Evolutionary conservation across 2,329 filamentous ascomycete species (phyloP).

Genomic region (Hortaea sp.): DNA sequence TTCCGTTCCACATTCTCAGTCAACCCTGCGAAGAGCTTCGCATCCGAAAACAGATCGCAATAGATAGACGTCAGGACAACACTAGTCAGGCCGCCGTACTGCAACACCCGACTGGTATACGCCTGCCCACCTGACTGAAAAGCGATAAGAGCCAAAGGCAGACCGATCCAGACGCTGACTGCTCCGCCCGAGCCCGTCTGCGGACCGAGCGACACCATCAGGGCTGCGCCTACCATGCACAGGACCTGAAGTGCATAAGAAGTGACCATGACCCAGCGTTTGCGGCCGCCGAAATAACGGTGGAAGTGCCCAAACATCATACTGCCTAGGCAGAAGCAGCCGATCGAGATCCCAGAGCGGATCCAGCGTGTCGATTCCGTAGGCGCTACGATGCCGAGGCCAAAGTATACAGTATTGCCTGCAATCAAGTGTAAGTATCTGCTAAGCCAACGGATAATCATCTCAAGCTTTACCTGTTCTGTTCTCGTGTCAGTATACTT

Average conservation of each 20-base stretch:
- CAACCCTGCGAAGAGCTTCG: constrained; percentile 35
- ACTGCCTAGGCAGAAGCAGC: constrained; percentile 61
- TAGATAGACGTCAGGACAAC: constrained; percentile 75
- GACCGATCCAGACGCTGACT: constrained; percentile 36
- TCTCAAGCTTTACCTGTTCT: too few relatives aligned
- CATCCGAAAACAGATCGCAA: constrained; percentile 67
- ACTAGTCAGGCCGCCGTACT: constrained; percentile 61
- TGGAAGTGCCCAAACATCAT: constrained; percentile 63
- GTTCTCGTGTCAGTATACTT: not conserved
- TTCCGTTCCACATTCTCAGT: constrained; percentile 43
- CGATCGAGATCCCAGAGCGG: constrained; percentile 61
- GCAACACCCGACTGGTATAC: constrained; percentile 60
- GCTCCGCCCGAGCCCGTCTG: constrained; percentile 9
- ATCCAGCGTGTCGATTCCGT: constrained; percentile 51
- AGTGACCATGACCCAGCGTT: constrained; percentile 52
- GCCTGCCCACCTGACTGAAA: constrained; percentile 74
- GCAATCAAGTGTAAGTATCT: not conserved
- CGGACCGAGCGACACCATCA: constrained; percentile 33
- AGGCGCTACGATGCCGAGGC: constrained; percentile 54
- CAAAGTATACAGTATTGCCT: constrained; percentile 69
- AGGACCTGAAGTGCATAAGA: constrained; percentile 32
- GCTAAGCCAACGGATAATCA: too few relatives aligned
- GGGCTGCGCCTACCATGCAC: constrained; percentile 31
- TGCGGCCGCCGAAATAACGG: constrained; percentile 49
- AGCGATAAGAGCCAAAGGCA: constrained; percentile 59